These are phyloP conservation scores for Eimeria praecox DNA, from an alignment of 169 alveolate species.

Conservation along the genomic window DNA sequence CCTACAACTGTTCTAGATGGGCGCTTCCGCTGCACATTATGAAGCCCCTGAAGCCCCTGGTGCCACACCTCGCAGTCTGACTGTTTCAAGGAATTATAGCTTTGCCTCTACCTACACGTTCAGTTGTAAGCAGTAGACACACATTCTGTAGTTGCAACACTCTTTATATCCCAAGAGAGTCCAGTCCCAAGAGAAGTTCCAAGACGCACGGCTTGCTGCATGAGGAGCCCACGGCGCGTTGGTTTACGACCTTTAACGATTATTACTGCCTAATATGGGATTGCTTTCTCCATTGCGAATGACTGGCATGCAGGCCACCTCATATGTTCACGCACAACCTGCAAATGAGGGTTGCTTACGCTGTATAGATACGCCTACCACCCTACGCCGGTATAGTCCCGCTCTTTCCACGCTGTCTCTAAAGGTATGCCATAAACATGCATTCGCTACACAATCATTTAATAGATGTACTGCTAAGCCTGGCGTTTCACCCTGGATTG, in stretches of 20 bases:
- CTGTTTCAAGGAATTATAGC: not conserved
- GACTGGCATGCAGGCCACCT: no score
- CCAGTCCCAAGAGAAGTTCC: not conserved
- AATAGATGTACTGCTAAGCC: not conserved
- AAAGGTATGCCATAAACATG: not conserved
- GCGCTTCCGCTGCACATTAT: not conserved
- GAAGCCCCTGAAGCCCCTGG: no score
- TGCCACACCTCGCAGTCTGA: not conserved
- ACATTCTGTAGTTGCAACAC: constrained; percentile 17
- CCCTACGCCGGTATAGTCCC: not conserved
- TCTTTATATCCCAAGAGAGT: not conserved
- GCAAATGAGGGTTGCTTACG: not conserved
- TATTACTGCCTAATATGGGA: not conserved
- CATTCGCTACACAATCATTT: not conserved
- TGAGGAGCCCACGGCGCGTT: not conserved
- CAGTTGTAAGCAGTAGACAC: not conserved
- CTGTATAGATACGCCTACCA: not conserved
- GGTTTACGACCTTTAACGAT: not conserved
- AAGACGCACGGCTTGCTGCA: not conserved
- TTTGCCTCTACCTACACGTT: not conserved
- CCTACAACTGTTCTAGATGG: not conserved
- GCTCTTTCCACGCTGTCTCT: not conserved
- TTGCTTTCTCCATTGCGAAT: not conserved
- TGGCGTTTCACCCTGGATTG: not conserved
- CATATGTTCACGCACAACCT: not conserved